Conservation (phyloP, 2,329 filamentous ascomycete genomes). For the Xylaria sp. region DNA sequence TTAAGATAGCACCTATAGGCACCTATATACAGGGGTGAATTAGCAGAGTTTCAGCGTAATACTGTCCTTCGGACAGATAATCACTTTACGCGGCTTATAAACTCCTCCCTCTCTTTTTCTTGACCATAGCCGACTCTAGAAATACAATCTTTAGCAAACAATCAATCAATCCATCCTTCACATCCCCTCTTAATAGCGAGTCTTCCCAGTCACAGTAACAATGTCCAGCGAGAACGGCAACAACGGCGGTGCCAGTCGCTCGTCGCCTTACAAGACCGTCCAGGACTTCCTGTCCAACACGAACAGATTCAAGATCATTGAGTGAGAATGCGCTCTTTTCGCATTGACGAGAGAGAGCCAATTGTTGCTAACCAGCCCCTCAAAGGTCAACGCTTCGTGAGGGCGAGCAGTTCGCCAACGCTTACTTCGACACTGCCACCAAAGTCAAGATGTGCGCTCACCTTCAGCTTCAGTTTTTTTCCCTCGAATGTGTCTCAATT, state of each 20-base stretch:
- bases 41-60: too few relatives aligned
- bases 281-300: slow-evolving; percentile 1
- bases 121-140: too few relatives aligned
- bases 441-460: not conserved
- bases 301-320: slow-evolving; percentile 1
- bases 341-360: not conserved
- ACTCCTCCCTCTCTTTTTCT: too few relatives aligned
- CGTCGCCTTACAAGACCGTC: not conserved
- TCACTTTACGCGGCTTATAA: not conserved
- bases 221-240: not conserved
- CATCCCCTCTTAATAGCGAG: not conserved
- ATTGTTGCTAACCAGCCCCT: not conserved
- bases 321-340: not conserved
- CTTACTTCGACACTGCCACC: not conserved
- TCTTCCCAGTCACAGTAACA: not conserved
- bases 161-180: too few relatives aligned
- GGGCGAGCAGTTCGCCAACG: not conserved
- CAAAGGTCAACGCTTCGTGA: not conserved
- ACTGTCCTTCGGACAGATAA: too few relatives aligned
- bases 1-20: too few relatives aligned
- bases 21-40: too few relatives aligned
- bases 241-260: not conserved
- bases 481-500: not conserved
- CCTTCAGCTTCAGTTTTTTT: not conserved
- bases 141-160: too few relatives aligned